A percentile compares a stretch with the other conserved stretches of the same genome.
phyloP scores from a whole-genome alignment of 495 filamentous ascomycete genomes.

The Aspergillus sparsus region DNA sequence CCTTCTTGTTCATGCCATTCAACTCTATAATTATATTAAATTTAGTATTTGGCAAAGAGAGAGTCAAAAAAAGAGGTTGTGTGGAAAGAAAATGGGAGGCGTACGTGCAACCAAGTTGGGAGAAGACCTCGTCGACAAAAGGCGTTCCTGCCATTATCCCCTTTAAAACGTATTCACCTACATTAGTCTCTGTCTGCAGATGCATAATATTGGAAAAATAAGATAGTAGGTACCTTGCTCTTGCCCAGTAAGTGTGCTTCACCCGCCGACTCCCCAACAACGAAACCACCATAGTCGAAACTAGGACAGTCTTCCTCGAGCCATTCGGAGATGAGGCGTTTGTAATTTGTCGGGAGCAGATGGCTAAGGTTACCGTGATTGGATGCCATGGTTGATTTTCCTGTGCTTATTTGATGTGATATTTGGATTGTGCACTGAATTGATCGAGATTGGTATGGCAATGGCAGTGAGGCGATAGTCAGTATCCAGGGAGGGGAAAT shows the following conservation, averaged over 20 bases:
- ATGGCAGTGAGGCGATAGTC: too few relatives aligned
- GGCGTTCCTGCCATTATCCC: constrained; percentile 90
- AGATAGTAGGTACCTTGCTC: constrained; percentile 52
- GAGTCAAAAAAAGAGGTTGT: constrained; percentile 6
- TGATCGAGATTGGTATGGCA: not conserved
- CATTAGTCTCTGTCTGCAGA: not conserved
- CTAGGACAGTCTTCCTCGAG: constrained; percentile 93
- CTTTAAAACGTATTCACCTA: constrained; percentile 25
- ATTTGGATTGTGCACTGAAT: constrained; percentile 19
- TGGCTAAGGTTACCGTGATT: constrained; percentile 74
- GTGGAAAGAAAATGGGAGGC: constrained; percentile 21
- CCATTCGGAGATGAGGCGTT: constrained; percentile 77
- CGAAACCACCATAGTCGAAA: constrained; percentile 96
- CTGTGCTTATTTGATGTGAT: constrained; percentile 4
- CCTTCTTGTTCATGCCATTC: constrained; percentile 88
- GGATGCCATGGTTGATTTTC: constrained; percentile 50
- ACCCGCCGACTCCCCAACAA: constrained; percentile 77
- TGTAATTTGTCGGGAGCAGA: constrained; percentile 83
- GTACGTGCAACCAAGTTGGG: constrained; percentile 80
- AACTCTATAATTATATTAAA: constrained; percentile 49
- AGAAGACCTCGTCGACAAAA: constrained; percentile 94
- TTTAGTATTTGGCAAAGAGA: constrained; percentile 3
- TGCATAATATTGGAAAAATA: not conserved
- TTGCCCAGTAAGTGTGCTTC: constrained; percentile 90
- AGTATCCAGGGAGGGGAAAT: constrained; percentile 9